Evolutionary conservation across 2,329 filamentous ascomycete species (phyloP).

Genomic region (Cladophialophora carrionii): DNA sequence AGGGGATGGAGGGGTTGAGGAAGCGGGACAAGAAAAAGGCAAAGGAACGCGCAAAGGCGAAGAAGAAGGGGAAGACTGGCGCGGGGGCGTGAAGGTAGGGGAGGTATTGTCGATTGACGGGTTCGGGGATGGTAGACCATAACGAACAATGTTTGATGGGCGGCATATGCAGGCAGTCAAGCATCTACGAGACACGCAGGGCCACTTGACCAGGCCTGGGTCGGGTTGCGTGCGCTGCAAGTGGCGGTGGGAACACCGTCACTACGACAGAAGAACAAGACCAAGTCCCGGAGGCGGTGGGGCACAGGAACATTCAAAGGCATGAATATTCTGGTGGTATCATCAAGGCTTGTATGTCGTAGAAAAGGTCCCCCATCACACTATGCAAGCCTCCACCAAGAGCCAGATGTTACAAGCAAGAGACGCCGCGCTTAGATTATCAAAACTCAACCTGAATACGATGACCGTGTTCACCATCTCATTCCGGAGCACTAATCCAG

Average conservation of each 20-base stretch:
- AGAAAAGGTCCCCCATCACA: neutral
- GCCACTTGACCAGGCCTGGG: neutral
- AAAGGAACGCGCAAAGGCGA: slow-evolving; percentile 76
- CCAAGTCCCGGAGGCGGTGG: neutral
- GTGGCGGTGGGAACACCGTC: neutral
- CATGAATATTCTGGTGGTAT: slow-evolving; percentile 4
- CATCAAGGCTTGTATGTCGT: neutral
- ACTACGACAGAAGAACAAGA: neutral
- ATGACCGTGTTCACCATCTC: slow-evolving; percentile 2
- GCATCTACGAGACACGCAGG: neutral
- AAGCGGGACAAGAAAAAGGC: slow-evolving; percentile 89
- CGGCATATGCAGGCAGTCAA: neutral
- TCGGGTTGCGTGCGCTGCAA: neutral
- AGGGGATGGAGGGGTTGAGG: slow-evolving; percentile 85
- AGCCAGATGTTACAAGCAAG: slow-evolving; percentile 4
- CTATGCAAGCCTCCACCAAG: slow-evolving; percentile 1
- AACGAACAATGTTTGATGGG: neutral
- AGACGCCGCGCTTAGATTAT: neutral
- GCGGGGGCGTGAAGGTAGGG: slow-evolving; percentile 3
- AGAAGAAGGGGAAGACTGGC: slow-evolving; percentile 58
- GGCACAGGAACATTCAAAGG: neutral
- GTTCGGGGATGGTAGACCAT: neutral
- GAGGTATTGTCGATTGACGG: neutral
- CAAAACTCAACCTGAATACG: neutral
- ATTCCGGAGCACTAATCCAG: slow-evolving; percentile 28